phyloP scores from a whole-genome alignment of 2,329 filamentous ascomycete genomes.

The Aspergillus ibericus region DNA sequence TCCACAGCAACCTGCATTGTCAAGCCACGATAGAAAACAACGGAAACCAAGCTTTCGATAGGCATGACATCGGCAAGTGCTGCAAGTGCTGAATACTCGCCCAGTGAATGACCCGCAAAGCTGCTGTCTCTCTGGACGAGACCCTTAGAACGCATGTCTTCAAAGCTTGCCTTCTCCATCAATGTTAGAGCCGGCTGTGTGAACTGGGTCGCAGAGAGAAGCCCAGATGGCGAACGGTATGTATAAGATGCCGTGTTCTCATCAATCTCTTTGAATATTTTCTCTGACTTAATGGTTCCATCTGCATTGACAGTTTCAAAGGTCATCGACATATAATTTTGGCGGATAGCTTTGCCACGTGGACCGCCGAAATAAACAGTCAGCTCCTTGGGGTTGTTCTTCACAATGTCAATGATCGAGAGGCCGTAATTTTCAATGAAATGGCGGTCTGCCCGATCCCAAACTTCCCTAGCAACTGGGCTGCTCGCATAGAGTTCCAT shows the following conservation, averaged over 20 bases:
- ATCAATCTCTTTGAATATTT: slow-evolving; percentile 97
- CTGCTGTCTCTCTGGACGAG: slow-evolving; percentile 94
- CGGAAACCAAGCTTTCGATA: slow-evolving; percentile 97
- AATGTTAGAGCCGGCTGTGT: slow-evolving; percentile 95
- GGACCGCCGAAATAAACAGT: slow-evolving; percentile 98
- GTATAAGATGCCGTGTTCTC: slow-evolving; percentile 95
- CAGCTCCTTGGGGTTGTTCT: slow-evolving; percentile 98
- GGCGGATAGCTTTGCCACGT: slow-evolving; percentile 92
- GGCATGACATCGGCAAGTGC: slow-evolving; percentile 98
- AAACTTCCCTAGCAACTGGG: slow-evolving; percentile 91
- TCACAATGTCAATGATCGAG: slow-evolving; percentile 97
- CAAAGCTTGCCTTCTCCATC: slow-evolving; percentile 99
- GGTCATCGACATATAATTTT: slow-evolving; percentile 99
- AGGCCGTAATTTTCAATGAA: slow-evolving; percentile 99
- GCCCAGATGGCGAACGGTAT: slow-evolving; percentile 89
- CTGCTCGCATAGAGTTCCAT: slow-evolving; percentile 98
- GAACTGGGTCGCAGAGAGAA: slow-evolving; percentile 96
- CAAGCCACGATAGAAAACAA: slow-evolving; percentile 97
- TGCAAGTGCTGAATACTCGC: slow-evolving; percentile 96
- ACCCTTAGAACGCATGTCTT: slow-evolving; percentile 97
- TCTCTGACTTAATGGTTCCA: slow-evolving; percentile 93
- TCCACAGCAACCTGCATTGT: slow-evolving; percentile 99
- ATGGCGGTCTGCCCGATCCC: slow-evolving; percentile 96
- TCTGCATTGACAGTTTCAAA: slow-evolving; percentile 96
- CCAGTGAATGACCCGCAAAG: slow-evolving; percentile 95